Evolutionary conservation across 1,139 yeast genomes (phyloP).

Genomic region (Suhomyces choctaworum): DNA sequence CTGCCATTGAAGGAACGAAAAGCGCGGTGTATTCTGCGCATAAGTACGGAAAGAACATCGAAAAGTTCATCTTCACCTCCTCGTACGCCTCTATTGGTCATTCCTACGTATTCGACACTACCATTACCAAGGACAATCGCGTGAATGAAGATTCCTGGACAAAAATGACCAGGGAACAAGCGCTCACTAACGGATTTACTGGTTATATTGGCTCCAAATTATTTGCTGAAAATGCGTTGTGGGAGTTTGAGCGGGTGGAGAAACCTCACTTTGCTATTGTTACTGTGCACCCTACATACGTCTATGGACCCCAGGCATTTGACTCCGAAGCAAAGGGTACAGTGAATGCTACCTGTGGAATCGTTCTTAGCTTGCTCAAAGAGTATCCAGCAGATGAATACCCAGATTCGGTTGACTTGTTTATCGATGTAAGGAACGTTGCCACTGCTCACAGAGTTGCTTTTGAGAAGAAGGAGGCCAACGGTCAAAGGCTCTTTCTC

Average conservation of each 20-base stretch:
- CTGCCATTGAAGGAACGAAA: constrained; percentile 30
- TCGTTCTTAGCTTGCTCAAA: constrained; percentile 4
- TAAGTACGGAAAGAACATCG: constrained; percentile 1
- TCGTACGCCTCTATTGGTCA: background rate
- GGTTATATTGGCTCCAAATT: constrained; percentile 2
- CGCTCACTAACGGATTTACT: background rate
- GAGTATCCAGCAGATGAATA: constrained; percentile 17
- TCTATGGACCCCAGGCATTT: constrained; percentile 3
- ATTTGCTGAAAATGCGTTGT: constrained; percentile 1
- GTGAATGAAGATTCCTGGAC: constrained; percentile 3
- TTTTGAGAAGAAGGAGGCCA: constrained; percentile 12
- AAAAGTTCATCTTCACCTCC: constrained; percentile 1
- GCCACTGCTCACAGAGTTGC: constrained; percentile 16
- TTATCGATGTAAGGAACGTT: constrained; percentile 16
- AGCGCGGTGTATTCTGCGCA: constrained; percentile 1
- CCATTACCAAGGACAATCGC: background rate
- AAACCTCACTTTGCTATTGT: constrained; percentile 3
- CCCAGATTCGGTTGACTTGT: constrained; percentile 12
- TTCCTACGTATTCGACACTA: background rate
- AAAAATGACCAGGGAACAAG: constrained; percentile 1
- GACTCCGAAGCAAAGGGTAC: background rate
- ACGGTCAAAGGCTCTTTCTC: constrained; percentile 12
- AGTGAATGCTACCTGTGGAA: constrained; percentile 1
- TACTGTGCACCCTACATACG: constrained; percentile 2
- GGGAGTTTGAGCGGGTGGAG: constrained; percentile 1